Evolutionary conservation across 192 early-diverging fungal species (phyloP).

Genomic region (Gigaspora rosea): DNA sequence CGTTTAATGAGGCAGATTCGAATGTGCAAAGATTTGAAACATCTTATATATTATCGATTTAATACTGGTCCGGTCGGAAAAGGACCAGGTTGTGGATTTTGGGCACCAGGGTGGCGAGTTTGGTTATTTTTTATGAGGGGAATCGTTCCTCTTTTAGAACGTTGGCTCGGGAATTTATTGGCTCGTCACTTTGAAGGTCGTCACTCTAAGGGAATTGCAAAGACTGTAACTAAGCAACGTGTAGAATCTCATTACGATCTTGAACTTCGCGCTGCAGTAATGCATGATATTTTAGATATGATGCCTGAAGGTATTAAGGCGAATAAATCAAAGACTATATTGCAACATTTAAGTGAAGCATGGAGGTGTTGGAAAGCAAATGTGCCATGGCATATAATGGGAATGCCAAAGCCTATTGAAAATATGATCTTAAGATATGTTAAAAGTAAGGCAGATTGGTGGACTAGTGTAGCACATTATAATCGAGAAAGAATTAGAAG

Average conservation of each 20-base stretch:
- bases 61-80: slow-evolving; percentile 97
- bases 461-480: slow-evolving; percentile 97
- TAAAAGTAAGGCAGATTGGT: slow-evolving; percentile 99
- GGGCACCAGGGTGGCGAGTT: slow-evolving; percentile 99
- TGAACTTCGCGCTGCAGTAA: slow-evolving; percentile 96
- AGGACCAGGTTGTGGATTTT: slow-evolving; percentile 98
- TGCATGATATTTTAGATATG: slow-evolving; percentile 99
- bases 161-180: slow-evolving; percentile 98
- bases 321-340: slow-evolving; percentile 93
- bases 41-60: slow-evolving; percentile 90
- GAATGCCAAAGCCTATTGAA: slow-evolving; percentile 95
- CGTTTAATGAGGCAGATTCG: slow-evolving; percentile 96
- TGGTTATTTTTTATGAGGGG: slow-evolving; percentile 99
- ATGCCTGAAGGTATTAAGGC: slow-evolving; percentile 99
- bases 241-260: slow-evolving; percentile 98
- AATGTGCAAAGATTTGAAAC: slow-evolving; percentile 89
- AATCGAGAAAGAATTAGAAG: slow-evolving; percentile 98
- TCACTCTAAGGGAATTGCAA: slow-evolving; percentile 94
- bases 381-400: slow-evolving; percentile 99
- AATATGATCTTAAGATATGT: slow-evolving; percentile 99
- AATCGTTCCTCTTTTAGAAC: slow-evolving; percentile 94
- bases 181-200: slow-evolving; percentile 99
- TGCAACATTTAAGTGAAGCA: slow-evolving; percentile 95
- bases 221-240: slow-evolving; percentile 98
- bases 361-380: slow-evolving; percentile 99